phyloP scores from a whole-genome alignment of 1,139 yeast genomes.

The Candida neerlandica region DNA sequence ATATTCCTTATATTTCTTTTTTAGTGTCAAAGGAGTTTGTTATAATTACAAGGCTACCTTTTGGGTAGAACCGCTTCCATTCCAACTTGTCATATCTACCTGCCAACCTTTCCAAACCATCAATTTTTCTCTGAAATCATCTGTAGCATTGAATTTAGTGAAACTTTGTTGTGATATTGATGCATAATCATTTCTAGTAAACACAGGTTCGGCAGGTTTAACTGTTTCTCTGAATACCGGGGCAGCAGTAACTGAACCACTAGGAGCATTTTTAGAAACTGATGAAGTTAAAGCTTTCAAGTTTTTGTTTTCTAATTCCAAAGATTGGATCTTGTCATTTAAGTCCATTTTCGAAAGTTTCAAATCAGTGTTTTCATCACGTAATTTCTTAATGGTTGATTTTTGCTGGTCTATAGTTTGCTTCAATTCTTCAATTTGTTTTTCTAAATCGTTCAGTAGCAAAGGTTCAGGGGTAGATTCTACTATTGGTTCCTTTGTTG shows the following conservation, averaged over 20 bases:
- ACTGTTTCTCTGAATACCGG: constrained; percentile 11
- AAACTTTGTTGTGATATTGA: constrained; percentile 32
- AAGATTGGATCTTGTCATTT: constrained; percentile 32
- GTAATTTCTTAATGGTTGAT: constrained; percentile 38
- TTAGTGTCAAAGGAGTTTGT: neutral
- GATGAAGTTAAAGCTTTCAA: constrained; percentile 16
- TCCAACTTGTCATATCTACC: constrained; percentile 84
- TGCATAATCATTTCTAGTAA: constrained; percentile 40
- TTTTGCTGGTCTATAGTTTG: constrained; percentile 33
- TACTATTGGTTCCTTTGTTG: neutral
- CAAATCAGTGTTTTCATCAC: constrained; percentile 49
- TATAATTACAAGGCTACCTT: constrained; percentile 26
- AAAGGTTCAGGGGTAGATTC: constrained; percentile 1
- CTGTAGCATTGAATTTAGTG: constrained; percentile 21
- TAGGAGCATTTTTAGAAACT: neutral
- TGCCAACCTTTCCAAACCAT: constrained; percentile 83
- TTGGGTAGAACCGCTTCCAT: constrained; percentile 28
- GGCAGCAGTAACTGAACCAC: neutral
- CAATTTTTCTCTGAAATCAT: constrained; percentile 44
- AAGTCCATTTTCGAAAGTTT: constrained; percentile 52
- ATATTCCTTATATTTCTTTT: neutral
- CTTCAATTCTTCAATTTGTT: constrained; percentile 34
- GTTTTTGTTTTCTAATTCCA: constrained; percentile 25
- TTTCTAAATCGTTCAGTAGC: constrained; percentile 7
- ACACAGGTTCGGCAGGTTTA: constrained; percentile 38